Percentiles rank a stretch among this genome's conserved stretches.
Evolutionary conservation across 345 rosid genomes (phyloP).

Genomic region (Anastatica hierochuntica): DNA sequence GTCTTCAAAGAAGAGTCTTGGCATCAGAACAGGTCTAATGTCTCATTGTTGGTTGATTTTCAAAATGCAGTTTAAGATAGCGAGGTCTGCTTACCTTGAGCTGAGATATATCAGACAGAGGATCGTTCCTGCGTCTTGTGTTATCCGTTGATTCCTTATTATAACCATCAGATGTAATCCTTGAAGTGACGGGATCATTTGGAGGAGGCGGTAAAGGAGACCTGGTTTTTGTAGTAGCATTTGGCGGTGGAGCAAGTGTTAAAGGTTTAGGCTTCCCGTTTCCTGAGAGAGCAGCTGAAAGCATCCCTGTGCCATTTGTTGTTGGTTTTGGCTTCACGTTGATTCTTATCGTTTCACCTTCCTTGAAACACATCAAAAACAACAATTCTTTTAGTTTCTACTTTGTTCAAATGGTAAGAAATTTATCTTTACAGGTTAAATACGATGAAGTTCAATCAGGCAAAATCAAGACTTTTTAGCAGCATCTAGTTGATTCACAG

Average conservation of each 20-base stretch:
- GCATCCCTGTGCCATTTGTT: conserved; percentile 85
- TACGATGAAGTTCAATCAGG: no score
- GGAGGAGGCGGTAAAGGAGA: conserved; percentile 93
- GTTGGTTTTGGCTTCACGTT: conserved; percentile 83
- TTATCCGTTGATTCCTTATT: conserved; percentile 28
- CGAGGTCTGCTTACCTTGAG: conserved; percentile 48
- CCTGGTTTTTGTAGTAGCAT: conserved; percentile 44
- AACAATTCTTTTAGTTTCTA: background rate
- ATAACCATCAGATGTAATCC: conserved; percentile 31
- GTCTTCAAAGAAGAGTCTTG: background rate
- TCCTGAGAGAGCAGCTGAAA: conserved; percentile 69
- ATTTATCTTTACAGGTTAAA: no score
- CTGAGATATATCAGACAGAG: conserved; percentile 63
- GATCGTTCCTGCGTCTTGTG: conserved; percentile 33
- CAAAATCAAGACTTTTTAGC: no score
- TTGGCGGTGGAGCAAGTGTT: conserved; percentile 80
- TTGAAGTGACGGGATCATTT: conserved; percentile 61
- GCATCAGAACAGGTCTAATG: background rate
- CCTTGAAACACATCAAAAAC: conserved; percentile 38
- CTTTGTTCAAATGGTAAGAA: background rate
- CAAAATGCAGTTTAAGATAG: background rate
- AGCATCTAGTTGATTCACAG: no score
- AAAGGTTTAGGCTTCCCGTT: conserved; percentile 50
- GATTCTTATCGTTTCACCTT: conserved; percentile 96
- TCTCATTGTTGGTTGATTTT: background rate